Conservation (phyloP, 2,329 filamentous ascomycete genomes). For the Phialocephala subalpina region DNA sequence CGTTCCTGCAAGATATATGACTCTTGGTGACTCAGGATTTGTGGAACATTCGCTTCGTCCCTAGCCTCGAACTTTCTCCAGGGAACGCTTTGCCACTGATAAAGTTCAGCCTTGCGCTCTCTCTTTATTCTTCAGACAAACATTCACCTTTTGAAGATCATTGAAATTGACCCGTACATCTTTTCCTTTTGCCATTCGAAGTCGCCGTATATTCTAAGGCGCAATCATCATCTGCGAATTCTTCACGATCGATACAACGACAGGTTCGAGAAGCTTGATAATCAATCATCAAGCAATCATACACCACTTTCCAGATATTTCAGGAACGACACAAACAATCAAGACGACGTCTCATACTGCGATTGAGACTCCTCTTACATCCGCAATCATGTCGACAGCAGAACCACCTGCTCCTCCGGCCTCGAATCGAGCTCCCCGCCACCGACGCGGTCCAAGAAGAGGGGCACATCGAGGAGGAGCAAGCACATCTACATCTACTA, state of each 20-base stretch:
- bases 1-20: neutral
- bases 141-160: constrained; percentile 7
- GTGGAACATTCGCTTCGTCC: constrained; percentile 6
- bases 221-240: constrained; percentile 27
- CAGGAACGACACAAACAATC: neutral
- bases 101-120: constrained; percentile 33
- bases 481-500: constrained; percentile 15
- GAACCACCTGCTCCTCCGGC: constrained; percentile 26
- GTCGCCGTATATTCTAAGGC: constrained; percentile 43
- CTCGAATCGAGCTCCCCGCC: constrained; percentile 32
- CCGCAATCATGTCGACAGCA: constrained; percentile 33
- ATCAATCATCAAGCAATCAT: constrained; percentile 4
- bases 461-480: constrained; percentile 35
- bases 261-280: neutral
- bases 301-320: constrained; percentile 22
- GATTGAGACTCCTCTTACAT: neutral
- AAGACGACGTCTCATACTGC: constrained; percentile 13
- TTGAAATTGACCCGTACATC: constrained; percentile 6
- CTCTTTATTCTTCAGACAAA: constrained; percentile 2
- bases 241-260: neutral
- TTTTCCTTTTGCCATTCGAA: constrained; percentile 38
- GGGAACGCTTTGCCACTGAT: constrained; percentile 17
- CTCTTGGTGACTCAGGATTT: neutral
- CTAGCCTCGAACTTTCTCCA: constrained; percentile 13
- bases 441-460: constrained; percentile 38